phyloP scores from a whole-genome alignment of 768 basidiomycete genomes.

The Porpolomopsis calyptriformis region DNA sequence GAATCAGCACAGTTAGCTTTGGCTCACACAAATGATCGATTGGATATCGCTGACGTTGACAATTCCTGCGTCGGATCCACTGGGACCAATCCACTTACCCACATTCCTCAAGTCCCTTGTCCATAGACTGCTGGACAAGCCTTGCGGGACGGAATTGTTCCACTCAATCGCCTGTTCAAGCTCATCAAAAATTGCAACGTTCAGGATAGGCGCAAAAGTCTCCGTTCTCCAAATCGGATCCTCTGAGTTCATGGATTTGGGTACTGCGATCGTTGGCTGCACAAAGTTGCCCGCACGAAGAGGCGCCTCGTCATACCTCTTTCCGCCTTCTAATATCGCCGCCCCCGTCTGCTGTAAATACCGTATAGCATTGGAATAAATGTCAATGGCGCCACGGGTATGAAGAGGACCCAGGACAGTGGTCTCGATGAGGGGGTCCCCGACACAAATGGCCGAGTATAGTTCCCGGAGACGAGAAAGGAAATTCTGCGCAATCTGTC shows the following conservation, averaged over 20 bases:
- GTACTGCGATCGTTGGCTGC: slow-evolving; percentile 73
- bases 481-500: slow-evolving; percentile 65
- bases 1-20: slow-evolving; percentile 22
- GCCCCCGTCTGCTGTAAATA: slow-evolving; percentile 57
- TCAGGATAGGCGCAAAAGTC: slow-evolving; percentile 83
- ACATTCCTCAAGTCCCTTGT: slow-evolving; percentile 74
- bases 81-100: slow-evolving; percentile 87
- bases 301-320: slow-evolving; percentile 37
- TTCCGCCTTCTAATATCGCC: slow-evolving; percentile 67
- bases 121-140: slow-evolving; percentile 88
- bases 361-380: slow-evolving; percentile 52
- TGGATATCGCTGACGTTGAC: slow-evolving; percentile 57
- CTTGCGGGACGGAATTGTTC: slow-evolving; percentile 83
- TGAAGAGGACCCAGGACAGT: slow-evolving; percentile 88
- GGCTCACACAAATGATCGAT: slow-evolving; percentile 9
- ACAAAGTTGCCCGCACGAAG: slow-evolving; percentile 77
- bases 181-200: slow-evolving; percentile 77
- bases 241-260: slow-evolving; percentile 41
- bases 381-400: slow-evolving; percentile 51
- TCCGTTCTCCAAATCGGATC: slow-evolving; percentile 67
- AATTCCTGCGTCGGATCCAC: slow-evolving; percentile 84
- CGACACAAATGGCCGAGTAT: slow-evolving; percentile 63
- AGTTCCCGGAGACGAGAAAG: slow-evolving; percentile 61
- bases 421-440: slow-evolving; percentile 67
- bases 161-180: slow-evolving; percentile 78